A percentile compares a stretch with the other conserved stretches of the same genome.
Evolutionary conservation across 2,329 filamentous ascomycete species (phyloP).

Genomic region (Pseudocercospora ulei): DNA sequence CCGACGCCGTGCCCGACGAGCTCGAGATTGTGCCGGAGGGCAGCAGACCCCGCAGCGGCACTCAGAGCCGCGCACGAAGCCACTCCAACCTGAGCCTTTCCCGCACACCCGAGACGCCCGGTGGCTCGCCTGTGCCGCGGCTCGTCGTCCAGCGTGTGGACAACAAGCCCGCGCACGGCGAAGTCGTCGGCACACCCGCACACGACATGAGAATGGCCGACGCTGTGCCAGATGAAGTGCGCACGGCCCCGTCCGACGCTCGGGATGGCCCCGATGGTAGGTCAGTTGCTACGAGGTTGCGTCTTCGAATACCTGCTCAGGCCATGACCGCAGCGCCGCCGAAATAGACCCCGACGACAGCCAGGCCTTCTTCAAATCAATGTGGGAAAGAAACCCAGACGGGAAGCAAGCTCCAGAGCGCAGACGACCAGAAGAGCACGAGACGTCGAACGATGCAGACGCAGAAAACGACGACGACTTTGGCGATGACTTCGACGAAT

Average conservation of each 20-base stretch:
- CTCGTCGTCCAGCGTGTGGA: constrained; percentile 56
- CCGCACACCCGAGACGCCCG: constrained; percentile 43
- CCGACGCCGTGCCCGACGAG: constrained; percentile 56
- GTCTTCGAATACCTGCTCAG: constrained; percentile 5
- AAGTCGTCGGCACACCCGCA: constrained; percentile 52
- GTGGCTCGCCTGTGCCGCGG: constrained; percentile 47
- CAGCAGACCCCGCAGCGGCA: constrained; percentile 36
- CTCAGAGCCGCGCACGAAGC: constrained; percentile 24
- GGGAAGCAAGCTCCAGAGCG: constrained; percentile 16
- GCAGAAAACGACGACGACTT: constrained; percentile 59
- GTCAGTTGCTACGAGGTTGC: constrained; percentile 32
- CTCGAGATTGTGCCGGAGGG: constrained; percentile 48
- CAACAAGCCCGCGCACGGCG: constrained; percentile 49
- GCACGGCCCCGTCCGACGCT: constrained; percentile 41
- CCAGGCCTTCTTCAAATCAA: constrained; percentile 31
- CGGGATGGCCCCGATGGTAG: constrained; percentile 51
- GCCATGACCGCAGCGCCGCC: constrained; percentile 31
- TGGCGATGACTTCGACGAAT: constrained; percentile 60
- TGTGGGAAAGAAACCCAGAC: constrained; percentile 28
- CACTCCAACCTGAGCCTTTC: constrained; percentile 35
- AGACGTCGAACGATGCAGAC: constrained; percentile 48
- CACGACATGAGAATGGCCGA: constrained; percentile 50
- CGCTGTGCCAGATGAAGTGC: constrained; percentile 50
- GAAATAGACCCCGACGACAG: constrained; percentile 26
- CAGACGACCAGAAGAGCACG: constrained; percentile 12